Conservation (phyloP, 768 basidiomycete species). For the Hirschioporus abietinus region DNA sequence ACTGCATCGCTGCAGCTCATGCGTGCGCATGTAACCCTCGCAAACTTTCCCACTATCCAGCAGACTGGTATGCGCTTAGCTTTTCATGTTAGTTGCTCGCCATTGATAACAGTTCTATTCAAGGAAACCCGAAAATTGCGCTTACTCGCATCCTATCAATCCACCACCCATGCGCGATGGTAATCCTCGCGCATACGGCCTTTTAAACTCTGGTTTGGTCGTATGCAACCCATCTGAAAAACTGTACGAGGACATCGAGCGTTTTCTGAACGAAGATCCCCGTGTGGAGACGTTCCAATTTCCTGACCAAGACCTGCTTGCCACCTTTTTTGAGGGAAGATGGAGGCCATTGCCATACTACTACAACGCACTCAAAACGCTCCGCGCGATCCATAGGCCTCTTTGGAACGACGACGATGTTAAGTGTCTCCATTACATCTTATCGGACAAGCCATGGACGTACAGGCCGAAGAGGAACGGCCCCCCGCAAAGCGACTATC, state of each 20-base stretch:
- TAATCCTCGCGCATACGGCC: conserved; percentile 71
- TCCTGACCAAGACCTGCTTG: conserved; percentile 90
- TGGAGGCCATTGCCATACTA: conserved; percentile 82
- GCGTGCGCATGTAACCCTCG: conserved; percentile 95
- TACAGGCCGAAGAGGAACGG: conserved; percentile 35
- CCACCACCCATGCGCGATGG: conserved; percentile 33
- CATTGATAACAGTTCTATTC: neutral
- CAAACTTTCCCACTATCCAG: conserved; percentile 78
- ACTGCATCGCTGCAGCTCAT: conserved; percentile 83
- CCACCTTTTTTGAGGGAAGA: conserved; percentile 68
- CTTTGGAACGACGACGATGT: conserved; percentile 87
- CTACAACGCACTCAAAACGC: conserved; percentile 92
- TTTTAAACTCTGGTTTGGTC: conserved; percentile 87
- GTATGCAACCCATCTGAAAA: conserved; percentile 70
- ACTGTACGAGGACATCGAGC: conserved; percentile 46
- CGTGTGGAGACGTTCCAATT: conserved; percentile 58
- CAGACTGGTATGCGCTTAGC: conserved; percentile 59
- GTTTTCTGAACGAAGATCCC: conserved; percentile 53
- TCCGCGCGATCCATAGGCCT: conserved; percentile 61
- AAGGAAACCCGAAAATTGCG: conserved; percentile 93
- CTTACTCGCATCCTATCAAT: conserved; percentile 52
- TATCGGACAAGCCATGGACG: conserved; percentile 84
- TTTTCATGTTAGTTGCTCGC: neutral
- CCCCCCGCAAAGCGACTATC: conserved; percentile 42
- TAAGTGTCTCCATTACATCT: conserved; percentile 82